Evolutionary conservation across 164 flowering plant genomes (phyloP), one percentile per base, ranked within the genome.

Genomic region (Litsea cubeba): DNA sequence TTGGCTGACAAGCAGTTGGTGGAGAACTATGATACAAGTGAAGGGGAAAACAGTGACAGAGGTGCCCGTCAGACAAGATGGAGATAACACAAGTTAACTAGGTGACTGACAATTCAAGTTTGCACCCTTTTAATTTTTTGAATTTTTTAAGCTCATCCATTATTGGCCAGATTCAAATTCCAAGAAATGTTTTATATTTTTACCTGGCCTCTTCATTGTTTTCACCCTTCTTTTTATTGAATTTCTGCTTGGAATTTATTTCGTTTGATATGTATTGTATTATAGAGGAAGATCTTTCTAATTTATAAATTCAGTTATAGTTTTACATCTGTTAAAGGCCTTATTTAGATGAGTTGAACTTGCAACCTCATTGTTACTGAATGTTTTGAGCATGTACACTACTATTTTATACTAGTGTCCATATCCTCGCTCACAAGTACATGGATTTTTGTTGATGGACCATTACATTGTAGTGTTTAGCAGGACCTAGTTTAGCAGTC

Each of bases 31-130:
- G 85, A 79, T 67, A 75, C 81, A 74, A 80, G 82, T 65, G 88
- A 81, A 83, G 82, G 81, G 73, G 87, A 84, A 63, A 62, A 79
- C 46, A 70, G 83, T 71, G 70, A 79, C 69, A 83, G 40, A 5
- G 74, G 24, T 17, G 75, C 80, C 57, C 83, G 78, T 23, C 87
- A 81, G 67, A 70, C 74, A 24, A 87, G 83, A 68, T 70, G 85
- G 86, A 85, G 87, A 83, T 80, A 74, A 72, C 30, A 60, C 60
- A 50, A 67, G 66, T 35, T 66, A 62, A 69, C 26, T 77, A 78
- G 83, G 73, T 77, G 81, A 74, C 77, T 78, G 46, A 78, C 76
- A 66, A 70, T 58, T 78, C 50, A 78, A 69, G 40, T 64, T 71
- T 77, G 75, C 50, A 67, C 60, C n/a, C n/a, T 14, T 54, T 1